Evolutionary conservation across 2,329 filamentous ascomycete genomes (phyloP), one percentile per base, ranked within the genome.

Genomic region (Talaromyces funiculosus): DNA sequence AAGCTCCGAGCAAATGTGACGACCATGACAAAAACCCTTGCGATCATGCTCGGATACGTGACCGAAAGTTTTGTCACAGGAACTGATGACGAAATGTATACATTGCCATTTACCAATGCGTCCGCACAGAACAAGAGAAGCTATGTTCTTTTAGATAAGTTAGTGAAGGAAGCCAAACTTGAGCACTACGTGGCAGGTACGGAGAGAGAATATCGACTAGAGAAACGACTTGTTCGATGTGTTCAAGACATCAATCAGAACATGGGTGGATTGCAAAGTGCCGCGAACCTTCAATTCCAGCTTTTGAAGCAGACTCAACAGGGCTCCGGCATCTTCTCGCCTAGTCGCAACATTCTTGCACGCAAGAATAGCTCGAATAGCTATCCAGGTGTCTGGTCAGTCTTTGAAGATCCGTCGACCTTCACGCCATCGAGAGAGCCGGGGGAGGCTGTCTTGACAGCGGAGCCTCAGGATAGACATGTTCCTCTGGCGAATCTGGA

Each of bases 251-350:
- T 97, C 29, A 87, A 90, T 4, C 92, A 97, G 72, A 92, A 91
- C 65, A 88, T 97, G 65, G 92, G 93, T 72, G 94, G 93, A 7
- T 78, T 99, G 68, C 84, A 92, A 65, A 96, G 92, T 78, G 92
- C 94, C 35, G 90, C 94, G 26, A 84, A 89, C 61, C 92, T 92
- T 22, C 93, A 99, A 69, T 96, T 97, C 70, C 84, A 88, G 16
- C 82, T 97, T 33, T 80, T 96, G 35, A 86, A 87, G 63, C 89
- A 94, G 49, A 35, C 43, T 47, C 62, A 70, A 60, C 47, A 53
- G 35, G 31, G 29, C 24, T 16, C 40, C 5, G 18, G 40, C n/a
- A 57, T 22, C 18, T 40, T 38, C 14, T 22, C 26, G 10, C 18
- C 42, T n/a, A 26, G 7, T 43, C 29, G n/a, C n/a, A 51, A 12